Evolutionary conservation across 164 flowering plant species (phyloP), one percentile per base, ranked within the genome.

Genomic region (Warburgia ugandensis): DNA sequence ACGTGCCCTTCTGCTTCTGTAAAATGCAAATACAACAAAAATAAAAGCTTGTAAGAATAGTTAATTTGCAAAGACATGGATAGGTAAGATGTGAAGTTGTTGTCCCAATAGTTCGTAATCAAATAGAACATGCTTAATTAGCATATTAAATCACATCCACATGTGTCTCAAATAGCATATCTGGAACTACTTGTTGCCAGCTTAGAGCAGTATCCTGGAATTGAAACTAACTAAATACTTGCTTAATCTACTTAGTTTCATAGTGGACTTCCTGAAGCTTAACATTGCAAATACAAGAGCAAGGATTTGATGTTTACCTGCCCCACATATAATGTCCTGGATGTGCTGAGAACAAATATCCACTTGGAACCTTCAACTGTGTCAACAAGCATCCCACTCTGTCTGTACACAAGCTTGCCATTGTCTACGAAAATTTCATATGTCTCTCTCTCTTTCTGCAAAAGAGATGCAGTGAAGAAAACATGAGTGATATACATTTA

Each of bases 341-440:
- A 52, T 0, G 96, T 73, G 65, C 96, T 74, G 0, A 87, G 77
- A 13, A 87, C 90, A 54, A 87, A 87, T 14, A 87, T 87, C 87
- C 85, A 87, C 61, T 84, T 81, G 0, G 71, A 58, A 8, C 78
- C 77, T 35, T 70, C 80, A 1, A 22, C 47, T 1, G 87, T 81
- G 17, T 74, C 33, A 44, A 87, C 39, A 13, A 40, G 40, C 12
- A 2, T 26, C 29, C 78, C 66, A 45, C 71, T 67, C 56, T 78
- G 74, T 42, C 45, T 75, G 70, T 78, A 80, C 1, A 75, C 58
- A 29, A 87, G 78, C 70, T 63, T 87, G 54, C 96, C 90, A 35
- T 50, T 41, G 6, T 75, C 74, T 6, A 84, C 70, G 0, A 64
- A 60, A 33, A 87, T 94, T 80, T 82, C 85, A 62, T 66, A 81